Evolutionary conservation across 441 rosid genomes (phyloP), one percentile per base, ranked within the genome.

Genomic region (Breynia disticha): DNA sequence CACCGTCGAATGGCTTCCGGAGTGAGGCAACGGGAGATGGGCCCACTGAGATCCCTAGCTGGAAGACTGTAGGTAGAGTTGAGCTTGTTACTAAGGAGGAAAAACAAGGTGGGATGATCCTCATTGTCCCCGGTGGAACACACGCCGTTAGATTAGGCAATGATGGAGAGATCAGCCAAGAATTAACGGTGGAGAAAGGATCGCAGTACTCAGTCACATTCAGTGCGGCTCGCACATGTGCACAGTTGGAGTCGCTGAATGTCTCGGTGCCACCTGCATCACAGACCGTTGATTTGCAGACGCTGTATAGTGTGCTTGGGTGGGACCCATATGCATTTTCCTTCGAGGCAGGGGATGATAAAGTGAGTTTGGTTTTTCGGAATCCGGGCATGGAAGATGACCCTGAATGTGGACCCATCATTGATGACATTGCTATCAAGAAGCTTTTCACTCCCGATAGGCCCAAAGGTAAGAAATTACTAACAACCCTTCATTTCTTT

Each of bases 221-320:
- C 70, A 86, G 96, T n/a, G 96, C 98, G 16, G 96, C 98, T 7
- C 95, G 98, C 71, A 91, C 96, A 44, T 91, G 98, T 64, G 98
- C 96, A 0, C 98, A 86, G 72, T 75, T 87, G 41, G 96, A 91
- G 64, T 78, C 96, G 6, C 59, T 91, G 6, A 91, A 91, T 70
- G 94, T 87, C 45, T 91, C 96, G 15, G 95, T 87, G 50, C 75
- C 78, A n/a, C 74, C 81, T 4, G 86, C 84, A 20, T 86, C 96
- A 0, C 88, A 83, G 48, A 82, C 71, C 52, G 81, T 91, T 39
- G 98, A 91, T 69, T 68, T 90, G 55, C 98, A 91, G 68, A 91
- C 98, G 5, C 67, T 91, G 59, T 87, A 91, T 56, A 87, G 70
- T 78, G 90, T 87, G 59, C 96, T 83, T 48, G 98, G 90, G 19